Conservation (phyloP, 495 filamentous ascomycete genomes). For the Penicillium dipodomyicola region DNA sequence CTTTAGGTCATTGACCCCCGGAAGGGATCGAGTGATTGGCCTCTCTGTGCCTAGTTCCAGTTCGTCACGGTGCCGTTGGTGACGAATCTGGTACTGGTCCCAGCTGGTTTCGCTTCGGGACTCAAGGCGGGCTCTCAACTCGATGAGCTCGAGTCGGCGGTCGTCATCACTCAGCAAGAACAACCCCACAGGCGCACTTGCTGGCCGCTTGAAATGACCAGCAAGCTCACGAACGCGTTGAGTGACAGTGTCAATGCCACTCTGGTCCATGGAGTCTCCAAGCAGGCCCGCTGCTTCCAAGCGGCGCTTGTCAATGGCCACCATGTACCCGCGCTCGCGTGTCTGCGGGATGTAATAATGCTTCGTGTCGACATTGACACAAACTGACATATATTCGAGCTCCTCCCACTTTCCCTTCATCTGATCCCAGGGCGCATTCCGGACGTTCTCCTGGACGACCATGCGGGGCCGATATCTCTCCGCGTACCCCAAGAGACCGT, state of each 20-base stretch:
- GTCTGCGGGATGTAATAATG: slow-evolving; percentile 80
- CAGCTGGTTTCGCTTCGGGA: slow-evolving; percentile 43
- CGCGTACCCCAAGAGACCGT: slow-evolving; percentile 59
- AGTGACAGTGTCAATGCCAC: slow-evolving; percentile 29
- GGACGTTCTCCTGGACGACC: slow-evolving; percentile 75
- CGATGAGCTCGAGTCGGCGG: slow-evolving; percentile 50
- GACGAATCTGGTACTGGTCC: slow-evolving; percentile 55
- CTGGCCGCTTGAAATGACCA: slow-evolving; percentile 48
- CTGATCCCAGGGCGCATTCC: slow-evolving; percentile 58
- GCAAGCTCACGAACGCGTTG: slow-evolving; percentile 28
- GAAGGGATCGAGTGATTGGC: slow-evolving; percentile 57
- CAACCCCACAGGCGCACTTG: slow-evolving; percentile 61
- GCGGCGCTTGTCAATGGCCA: slow-evolving; percentile 52
- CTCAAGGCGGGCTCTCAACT: slow-evolving; percentile 28
- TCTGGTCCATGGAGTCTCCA: slow-evolving; percentile 13
- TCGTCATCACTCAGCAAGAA: slow-evolving; percentile 63
- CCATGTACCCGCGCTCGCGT: slow-evolving; percentile 66
- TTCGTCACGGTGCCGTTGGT: slow-evolving; percentile 49
- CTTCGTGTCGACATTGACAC: slow-evolving; percentile 62
- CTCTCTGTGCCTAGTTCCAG: slow-evolving; percentile 50
- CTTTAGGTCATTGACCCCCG: slow-evolving; percentile 43
- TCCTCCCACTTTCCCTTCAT: slow-evolving; percentile 50
- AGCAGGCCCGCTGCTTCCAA: slow-evolving; percentile 23
- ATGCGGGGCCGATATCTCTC: slow-evolving; percentile 55
- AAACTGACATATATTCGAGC: slow-evolving; percentile 54